Conservation (phyloP, 371 early-diverging fungal genomes). For the Lichtheimia ornata region DNA sequence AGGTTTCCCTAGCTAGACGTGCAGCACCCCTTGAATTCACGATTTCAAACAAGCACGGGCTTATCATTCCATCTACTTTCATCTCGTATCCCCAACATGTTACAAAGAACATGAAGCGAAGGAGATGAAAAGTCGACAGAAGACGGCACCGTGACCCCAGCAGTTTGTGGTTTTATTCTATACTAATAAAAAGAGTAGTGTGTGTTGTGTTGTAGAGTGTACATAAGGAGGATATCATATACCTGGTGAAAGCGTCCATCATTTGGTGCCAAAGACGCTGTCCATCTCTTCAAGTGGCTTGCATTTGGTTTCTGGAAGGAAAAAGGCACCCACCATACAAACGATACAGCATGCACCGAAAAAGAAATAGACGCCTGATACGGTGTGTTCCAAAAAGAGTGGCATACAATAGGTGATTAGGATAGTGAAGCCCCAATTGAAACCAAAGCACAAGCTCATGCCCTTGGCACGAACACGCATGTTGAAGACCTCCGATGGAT, state of each 20-base stretch:
- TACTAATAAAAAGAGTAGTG: too few relatives aligned
- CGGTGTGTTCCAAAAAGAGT: slow-evolving; percentile 56
- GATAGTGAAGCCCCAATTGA: slow-evolving; percentile 66
- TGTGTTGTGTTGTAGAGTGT: too few relatives aligned
- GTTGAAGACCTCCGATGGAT: slow-evolving; percentile 72
- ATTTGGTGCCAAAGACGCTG: slow-evolving; percentile 46
- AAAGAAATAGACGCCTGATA: slow-evolving; percentile 58
- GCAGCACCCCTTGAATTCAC: slow-evolving; percentile 22
- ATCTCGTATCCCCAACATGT: too few relatives aligned
- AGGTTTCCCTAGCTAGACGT: slow-evolving; percentile 8
- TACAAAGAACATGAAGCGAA: too few relatives aligned
- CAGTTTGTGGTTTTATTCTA: too few relatives aligned
- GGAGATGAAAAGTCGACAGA: too few relatives aligned
- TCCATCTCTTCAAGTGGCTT: slow-evolving; percentile 61
- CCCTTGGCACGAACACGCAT: slow-evolving; percentile 51
- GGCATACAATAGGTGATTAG: slow-evolving; percentile 47
- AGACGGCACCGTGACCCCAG: too few relatives aligned
- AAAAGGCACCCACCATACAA: slow-evolving; percentile 43
- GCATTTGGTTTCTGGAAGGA: slow-evolving; percentile 58
- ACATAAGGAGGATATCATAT: background rate
- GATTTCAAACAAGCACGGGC: too few relatives aligned
- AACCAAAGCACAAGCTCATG: slow-evolving; percentile 50
- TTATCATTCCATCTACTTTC: too few relatives aligned
- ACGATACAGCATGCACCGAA: slow-evolving; percentile 51
- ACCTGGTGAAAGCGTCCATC: background rate